Conservation (phyloP, 2,329 filamentous ascomycete genomes). For the Cladosporium halotolerans region DNA sequence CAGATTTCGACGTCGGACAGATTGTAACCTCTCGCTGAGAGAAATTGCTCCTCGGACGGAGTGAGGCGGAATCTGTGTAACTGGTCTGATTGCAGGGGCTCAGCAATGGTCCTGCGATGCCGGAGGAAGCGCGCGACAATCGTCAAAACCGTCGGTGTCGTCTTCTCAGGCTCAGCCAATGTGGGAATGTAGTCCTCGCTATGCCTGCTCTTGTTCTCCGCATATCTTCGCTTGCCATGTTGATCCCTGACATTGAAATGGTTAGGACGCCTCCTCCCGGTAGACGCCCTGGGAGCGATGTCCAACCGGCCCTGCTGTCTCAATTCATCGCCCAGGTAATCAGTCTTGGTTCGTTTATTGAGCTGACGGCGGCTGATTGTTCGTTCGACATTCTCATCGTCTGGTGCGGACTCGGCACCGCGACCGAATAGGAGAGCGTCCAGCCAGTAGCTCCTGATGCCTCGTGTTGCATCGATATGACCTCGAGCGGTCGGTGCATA, state of each 20-base stretch:
- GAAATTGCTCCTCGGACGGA: slow-evolving; percentile 7
- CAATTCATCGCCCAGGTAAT: slow-evolving; percentile 2
- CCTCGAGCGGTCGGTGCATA: too few species aligned
- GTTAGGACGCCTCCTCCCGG: not conserved
- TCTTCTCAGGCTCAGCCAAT: not conserved
- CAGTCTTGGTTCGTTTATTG: slow-evolving; percentile 2
- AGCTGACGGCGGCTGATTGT: not conserved
- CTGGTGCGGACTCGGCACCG: not conserved
- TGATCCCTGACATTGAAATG: not conserved
- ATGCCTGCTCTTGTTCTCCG: slow-evolving; percentile 10
- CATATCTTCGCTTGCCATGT: not conserved
- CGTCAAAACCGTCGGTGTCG: slow-evolving; percentile 12
- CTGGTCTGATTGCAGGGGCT: not conserved
- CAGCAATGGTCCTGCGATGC: not conserved
- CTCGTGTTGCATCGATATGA: too few species aligned
- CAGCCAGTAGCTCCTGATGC: too few species aligned
- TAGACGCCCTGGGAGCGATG: slow-evolving; percentile 3
- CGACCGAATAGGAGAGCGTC: too few species aligned
- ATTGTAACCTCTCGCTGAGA: slow-evolving; percentile 16
- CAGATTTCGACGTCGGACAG: slow-evolving; percentile 22
- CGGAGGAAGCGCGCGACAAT: slow-evolving; percentile 19
- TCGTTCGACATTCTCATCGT: not conserved
- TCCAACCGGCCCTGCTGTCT: not conserved
- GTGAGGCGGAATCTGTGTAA: slow-evolving; percentile 1
- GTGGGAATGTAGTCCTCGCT: not conserved